Evolutionary conservation across 768 basidiomycete genomes (phyloP), one percentile per base, ranked within the genome.

Genomic region (Mycena latifolia): DNA sequence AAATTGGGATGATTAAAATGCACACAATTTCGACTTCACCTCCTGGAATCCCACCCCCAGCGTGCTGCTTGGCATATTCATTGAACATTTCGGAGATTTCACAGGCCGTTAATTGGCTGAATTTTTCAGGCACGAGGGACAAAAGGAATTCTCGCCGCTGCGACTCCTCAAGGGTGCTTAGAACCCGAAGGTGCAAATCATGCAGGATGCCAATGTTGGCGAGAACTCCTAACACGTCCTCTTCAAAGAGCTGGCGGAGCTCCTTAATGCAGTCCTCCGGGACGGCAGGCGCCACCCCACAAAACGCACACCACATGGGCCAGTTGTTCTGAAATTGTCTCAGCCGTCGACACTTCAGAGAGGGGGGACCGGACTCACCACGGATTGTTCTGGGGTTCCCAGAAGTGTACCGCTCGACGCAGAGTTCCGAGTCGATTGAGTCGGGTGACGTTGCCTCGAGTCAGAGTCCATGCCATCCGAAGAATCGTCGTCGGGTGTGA

Each of bases 181-280:
- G 24, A 45, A 58, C 24, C 11, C 46, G 56, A 25, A 65, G 52
- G 27, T 65, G 64, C 25, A 59, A n/a, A 45, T 65, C 64, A 28
- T 59, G 64, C 11, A 60, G 28, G 28, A 65, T 59, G 8, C 64
- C 64, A 20, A 65, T 24, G 17, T 43, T 24, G 11, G 25, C 20
- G 9, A 65, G 31, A 39, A 48, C 35, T 4, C 10, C 51, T 24
- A 46, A 20, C 10, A 39, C 20, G 6, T 54, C 41, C 27, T 8
- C 25, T 3, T 51, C n/a, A 27, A 65, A 65, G 10, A 59, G 51
- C 6, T 24, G 22, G 35, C 57, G 57, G 11, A 65, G 24, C 20
- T 65, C 52, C 3, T 5, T 8, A 27, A 52, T 65, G 57, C 33
- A 64, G 11, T 7, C 17, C 8, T 43, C 41, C 8, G 55, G 29